Evolutionary conservation across 495 filamentous ascomycete species (phyloP).

Genomic region (Annulohypoxylon moriforme): DNA sequence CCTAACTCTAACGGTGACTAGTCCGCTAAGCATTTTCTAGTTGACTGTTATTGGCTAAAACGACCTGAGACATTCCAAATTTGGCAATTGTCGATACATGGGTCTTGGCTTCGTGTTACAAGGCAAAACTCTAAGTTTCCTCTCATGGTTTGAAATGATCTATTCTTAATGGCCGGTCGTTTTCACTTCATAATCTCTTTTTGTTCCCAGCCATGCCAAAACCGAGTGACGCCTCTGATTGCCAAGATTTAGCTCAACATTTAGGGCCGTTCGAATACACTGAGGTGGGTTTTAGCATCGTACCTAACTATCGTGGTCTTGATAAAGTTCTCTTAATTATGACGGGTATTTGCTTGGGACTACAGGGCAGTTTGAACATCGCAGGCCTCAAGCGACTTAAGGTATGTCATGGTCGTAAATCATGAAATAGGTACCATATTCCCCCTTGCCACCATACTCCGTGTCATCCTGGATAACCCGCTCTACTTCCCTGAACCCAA

Average conservation of each 20-base stretch:
- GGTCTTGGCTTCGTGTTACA: not conserved
- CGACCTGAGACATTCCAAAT: conserved; percentile 22
- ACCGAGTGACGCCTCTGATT: too few species aligned
- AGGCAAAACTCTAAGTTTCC: not conserved
- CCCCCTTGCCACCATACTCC: conserved; percentile 42
- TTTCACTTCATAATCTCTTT: too few species aligned
- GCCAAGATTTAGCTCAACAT: too few species aligned
- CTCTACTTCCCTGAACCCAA: conserved; percentile 45
- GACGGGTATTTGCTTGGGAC: too few species aligned
- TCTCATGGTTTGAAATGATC: not conserved
- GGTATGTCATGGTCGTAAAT: conserved; percentile 3
- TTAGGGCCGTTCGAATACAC: too few species aligned
- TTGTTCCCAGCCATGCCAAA: too few species aligned
- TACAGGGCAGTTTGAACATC: too few species aligned
- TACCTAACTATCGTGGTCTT: too few species aligned
- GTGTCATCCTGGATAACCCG: conserved; percentile 50
- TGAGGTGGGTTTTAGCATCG: too few species aligned
- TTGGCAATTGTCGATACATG: conserved; percentile 30
- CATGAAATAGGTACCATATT: conserved; percentile 38
- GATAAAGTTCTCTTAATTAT: too few species aligned
- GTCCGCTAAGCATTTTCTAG: conserved; percentile 10
- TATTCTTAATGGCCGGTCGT: too few species aligned
- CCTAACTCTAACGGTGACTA: not conserved
- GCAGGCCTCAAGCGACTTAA: not conserved
- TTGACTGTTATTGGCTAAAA: conserved; percentile 31